Conservation (phyloP, 768 basidiomycete species). For the Pisolithus marmoratus region DNA sequence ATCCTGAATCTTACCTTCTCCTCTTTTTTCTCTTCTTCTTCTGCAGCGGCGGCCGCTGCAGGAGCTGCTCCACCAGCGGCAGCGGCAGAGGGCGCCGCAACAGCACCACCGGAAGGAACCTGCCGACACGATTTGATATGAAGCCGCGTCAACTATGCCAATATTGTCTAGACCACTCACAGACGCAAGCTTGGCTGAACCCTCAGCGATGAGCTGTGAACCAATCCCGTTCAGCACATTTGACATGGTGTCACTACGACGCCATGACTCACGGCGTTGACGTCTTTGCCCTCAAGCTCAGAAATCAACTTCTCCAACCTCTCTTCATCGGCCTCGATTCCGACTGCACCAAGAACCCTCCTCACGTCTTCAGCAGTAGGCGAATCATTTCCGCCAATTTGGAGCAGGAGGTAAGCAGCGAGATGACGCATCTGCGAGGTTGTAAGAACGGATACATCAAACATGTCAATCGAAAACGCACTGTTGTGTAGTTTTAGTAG, state of each 20-base stretch:
- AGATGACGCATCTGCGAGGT: conserved; percentile 95
- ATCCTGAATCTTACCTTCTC: conserved; percentile 56
- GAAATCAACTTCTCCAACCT: conserved; percentile 78
- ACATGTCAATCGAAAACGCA: conserved; percentile 23
- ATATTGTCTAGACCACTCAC: conserved; percentile 40
- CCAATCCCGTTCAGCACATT: background rate
- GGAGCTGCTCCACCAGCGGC: conserved; percentile 44
- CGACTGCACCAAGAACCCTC: conserved; percentile 79
- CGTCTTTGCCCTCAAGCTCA: conserved; percentile 87
- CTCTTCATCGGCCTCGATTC: conserved; percentile 81
- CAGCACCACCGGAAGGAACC: conserved; percentile 93
- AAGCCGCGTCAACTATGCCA: conserved; percentile 2
- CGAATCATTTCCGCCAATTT: conserved; percentile 84
- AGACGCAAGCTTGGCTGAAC: conserved; percentile 89
- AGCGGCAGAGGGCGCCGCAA: conserved; percentile 47
- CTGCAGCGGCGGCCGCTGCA: conserved; percentile 54
- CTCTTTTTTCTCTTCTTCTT: conserved; percentile 84
- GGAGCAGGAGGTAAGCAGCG: conserved; percentile 96
- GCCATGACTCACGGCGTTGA: conserved; percentile 59
- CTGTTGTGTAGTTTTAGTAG: conserved; percentile 36
- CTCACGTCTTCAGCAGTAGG: conserved; percentile 86
- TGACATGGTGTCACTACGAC: background rate
- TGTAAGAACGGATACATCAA: too few relatives aligned
- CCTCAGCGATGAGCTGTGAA: conserved; percentile 81
- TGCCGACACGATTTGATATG: conserved; percentile 18